Conservation (phyloP, 176 grass and related monocot genomes). For the Triticum dicoccoides region DNA sequence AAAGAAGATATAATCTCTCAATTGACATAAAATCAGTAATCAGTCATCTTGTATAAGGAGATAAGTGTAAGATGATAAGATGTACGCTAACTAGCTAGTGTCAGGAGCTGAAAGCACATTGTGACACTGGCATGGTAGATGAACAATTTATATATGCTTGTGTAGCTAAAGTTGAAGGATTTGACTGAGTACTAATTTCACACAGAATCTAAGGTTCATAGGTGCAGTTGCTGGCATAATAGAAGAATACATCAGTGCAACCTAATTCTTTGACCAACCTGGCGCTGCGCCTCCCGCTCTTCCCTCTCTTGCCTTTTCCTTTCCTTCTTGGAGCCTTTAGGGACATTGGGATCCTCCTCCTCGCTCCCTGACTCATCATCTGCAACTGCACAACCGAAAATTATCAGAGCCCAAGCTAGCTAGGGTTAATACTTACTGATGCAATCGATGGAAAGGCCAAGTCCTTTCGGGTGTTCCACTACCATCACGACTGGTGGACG, state of each 20-base stretch:
- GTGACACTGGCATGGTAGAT: background rate
- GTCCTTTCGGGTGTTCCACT: background rate
- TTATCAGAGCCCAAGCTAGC: background rate
- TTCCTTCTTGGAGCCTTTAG: slow-evolving; percentile 74
- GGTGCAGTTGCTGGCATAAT: background rate
- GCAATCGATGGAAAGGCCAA: background rate
- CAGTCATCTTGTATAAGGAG: background rate
- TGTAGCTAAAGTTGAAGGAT: background rate
- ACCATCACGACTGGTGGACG: slow-evolving; percentile 58
- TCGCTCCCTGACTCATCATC: slow-evolving; percentile 51
- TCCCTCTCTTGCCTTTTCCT: slow-evolving; percentile 88
- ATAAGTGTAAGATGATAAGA: background rate
- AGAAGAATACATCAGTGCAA: background rate
- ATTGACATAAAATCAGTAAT: background rate
- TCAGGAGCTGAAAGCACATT: background rate
- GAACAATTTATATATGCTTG: background rate
- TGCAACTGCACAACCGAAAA: slow-evolving; percentile 1
- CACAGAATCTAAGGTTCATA: background rate
- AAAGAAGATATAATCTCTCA: background rate
- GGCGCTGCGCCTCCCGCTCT: slow-evolving; percentile 51
- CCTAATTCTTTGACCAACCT: slow-evolving; percentile 44
- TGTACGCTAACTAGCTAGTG: background rate
- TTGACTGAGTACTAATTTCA: background rate
- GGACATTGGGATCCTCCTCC: slow-evolving; percentile 52
- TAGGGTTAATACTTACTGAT: background rate